Base-by-base conservation (phyloP, 2,329 filamentous ascomycete genomes). In the Ophiostoma quercus region DNA sequence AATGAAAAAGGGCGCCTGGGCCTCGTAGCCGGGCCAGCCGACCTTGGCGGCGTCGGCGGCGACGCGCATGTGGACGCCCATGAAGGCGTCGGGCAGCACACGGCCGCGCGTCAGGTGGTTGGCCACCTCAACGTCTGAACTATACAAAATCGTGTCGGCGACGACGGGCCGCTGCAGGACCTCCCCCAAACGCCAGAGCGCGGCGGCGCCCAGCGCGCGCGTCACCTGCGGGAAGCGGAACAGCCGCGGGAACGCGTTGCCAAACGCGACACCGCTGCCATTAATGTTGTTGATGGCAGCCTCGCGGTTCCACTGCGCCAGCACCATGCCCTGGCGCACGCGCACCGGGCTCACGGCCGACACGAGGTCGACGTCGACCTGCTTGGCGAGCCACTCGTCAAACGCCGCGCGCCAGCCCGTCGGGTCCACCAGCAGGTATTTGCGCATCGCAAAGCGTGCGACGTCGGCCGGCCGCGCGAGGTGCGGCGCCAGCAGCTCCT, bases 41-140 rank as follows among this genome's bases (percentile, higher is more conserved):
- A 74, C 74, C 22, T 72, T 74, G 25, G 70, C 69, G 0, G 79
- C 79, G 68, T 81, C 79, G 3, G 70, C 71, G 25, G 76, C 78
- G 1, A 78, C 79, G 25, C 78, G 75, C 41, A 82, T 71, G 71
- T 81, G 77, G 0, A 77, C 80, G 32, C 79, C 80, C 67, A 79
- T 78, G 69, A 79, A 81, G 6, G 75, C 76, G 4, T 51, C 6
- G 3, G 7, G 19, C 3, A 47, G 29, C 39, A 25, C 34, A 25
- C 54, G 69, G n/a, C 25, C 60, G 37, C 5, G 54, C 37, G 16
- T 34, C 3, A 39, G 19, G 62, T 65, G 62, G 32, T 65, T 65
- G 1, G 62, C 22, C 2, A 39, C 29, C 6, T 63, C 32, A 2
- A 12, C 32, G 16, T 47, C 8, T 0, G 32, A 5, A 2, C 14